Conservation (phyloP, 2,329 filamentous ascomycete genomes). For the Botrytis deweyae region DNA sequence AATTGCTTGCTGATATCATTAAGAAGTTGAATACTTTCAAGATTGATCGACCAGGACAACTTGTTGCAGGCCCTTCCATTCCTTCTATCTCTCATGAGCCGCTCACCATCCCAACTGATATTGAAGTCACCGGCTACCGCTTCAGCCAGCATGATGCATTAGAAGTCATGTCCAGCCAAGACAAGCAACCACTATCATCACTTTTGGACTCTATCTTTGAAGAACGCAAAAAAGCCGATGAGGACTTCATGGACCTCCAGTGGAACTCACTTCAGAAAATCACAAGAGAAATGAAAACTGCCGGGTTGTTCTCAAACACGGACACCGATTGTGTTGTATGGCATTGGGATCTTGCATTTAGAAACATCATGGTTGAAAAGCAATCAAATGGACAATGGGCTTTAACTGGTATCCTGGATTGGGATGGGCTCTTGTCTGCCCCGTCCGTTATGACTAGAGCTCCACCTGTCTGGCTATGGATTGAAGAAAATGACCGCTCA, state of each 20-base stretch:
- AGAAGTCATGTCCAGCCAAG: no score
- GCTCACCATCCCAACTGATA: neutral
- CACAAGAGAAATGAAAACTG: constrained; percentile 21
- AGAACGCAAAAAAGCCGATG: no score
- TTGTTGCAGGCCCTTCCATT: constrained; percentile 10
- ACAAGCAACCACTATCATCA: no score
- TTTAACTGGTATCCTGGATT: constrained; percentile 27
- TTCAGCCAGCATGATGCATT: no score
- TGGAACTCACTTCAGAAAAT: no score
- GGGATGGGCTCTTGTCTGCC: constrained; percentile 26
- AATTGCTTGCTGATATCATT: constrained; percentile 21
- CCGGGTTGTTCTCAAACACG: constrained; percentile 14
- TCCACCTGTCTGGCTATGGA: constrained; percentile 26
- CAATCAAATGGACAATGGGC: no score
- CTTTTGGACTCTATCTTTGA: no score
- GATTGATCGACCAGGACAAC: constrained; percentile 18
- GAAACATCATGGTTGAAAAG: constrained; percentile 24
- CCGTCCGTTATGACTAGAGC: constrained; percentile 24
- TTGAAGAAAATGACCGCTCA: constrained; percentile 12
- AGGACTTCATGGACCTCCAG: no score
- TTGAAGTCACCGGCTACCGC: neutral
- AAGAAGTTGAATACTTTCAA: constrained; percentile 21
- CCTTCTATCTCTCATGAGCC: neutral
- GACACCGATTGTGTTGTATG: constrained; percentile 24
- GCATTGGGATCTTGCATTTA: constrained; percentile 29